Conservation (phyloP, 768 basidiomycete species). For the Panaeolus papilionaceus region DNA sequence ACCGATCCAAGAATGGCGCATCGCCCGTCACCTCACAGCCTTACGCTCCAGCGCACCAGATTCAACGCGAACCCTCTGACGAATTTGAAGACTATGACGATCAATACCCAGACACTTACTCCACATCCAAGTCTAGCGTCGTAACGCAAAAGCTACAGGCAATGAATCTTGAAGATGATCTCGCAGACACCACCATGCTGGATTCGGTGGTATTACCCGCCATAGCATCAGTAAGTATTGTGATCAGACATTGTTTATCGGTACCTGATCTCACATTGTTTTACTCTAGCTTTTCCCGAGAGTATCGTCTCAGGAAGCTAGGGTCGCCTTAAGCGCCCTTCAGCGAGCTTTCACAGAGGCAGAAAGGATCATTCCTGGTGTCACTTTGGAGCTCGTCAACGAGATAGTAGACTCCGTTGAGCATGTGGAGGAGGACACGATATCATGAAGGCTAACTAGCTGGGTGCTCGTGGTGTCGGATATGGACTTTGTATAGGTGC, state of each 20-base stretch:
- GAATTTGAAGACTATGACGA: slow-evolving; percentile 73
- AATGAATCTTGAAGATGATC: slow-evolving; percentile 58
- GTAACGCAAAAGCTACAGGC: slow-evolving; percentile 55
- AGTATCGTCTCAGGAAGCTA: slow-evolving; percentile 91
- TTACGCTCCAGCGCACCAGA: slow-evolving; percentile 21
- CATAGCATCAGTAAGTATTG: slow-evolving; percentile 83
- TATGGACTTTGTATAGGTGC: slow-evolving; percentile 4
- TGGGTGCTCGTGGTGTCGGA: not conserved
- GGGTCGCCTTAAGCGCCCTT: slow-evolving; percentile 82
- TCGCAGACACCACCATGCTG: slow-evolving; percentile 90
- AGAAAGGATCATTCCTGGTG: slow-evolving; percentile 94
- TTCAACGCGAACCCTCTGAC: slow-evolving; percentile 59
- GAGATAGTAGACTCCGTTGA: slow-evolving; percentile 95
- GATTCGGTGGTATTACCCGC: slow-evolving; percentile 96
- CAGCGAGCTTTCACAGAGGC: slow-evolving; percentile 95
- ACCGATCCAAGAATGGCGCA: slow-evolving; percentile 28
- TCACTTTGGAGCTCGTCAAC: slow-evolving; percentile 90
- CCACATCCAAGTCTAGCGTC: slow-evolving; percentile 46
- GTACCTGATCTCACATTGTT: slow-evolving; percentile 17
- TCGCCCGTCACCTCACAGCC: slow-evolving; percentile 36
- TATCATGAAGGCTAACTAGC: slow-evolving; percentile 1
- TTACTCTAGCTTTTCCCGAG: slow-evolving; percentile 81
- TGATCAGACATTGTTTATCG: not conserved
- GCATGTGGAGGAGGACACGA: slow-evolving; percentile 79
- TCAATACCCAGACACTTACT: slow-evolving; percentile 57